A percentile compares a stretch with the other conserved stretches of the same genome.
Conservation (phyloP, 306 rosid genomes). For the Morella rubra region DNA sequence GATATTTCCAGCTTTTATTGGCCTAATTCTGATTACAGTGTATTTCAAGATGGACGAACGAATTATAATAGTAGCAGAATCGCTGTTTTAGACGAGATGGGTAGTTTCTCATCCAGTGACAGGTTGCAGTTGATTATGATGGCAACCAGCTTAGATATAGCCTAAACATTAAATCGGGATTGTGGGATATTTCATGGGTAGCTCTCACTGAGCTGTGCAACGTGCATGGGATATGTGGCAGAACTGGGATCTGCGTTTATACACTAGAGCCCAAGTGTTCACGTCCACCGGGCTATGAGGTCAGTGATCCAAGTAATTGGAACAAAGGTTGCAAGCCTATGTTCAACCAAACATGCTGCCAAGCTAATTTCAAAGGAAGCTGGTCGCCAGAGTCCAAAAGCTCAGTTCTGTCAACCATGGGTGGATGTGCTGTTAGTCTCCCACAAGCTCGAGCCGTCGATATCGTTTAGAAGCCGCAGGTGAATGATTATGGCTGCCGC, state of each 20-base stretch:
- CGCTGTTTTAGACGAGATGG: neutral
- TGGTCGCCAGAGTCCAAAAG: too few relatives aligned
- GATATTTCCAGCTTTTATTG: slow-evolving; percentile 1
- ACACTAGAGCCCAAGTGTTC: neutral
- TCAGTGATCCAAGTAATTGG: neutral
- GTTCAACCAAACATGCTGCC: neutral
- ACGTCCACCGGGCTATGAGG: neutral
- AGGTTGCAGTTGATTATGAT: neutral
- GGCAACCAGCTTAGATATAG: neutral
- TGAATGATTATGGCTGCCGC: too few relatives aligned
- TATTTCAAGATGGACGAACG: slow-evolving; percentile 12
- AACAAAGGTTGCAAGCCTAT: neutral
- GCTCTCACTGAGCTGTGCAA: neutral
- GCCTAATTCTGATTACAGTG: neutral
- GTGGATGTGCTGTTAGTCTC: too few relatives aligned
- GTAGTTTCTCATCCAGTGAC: neutral
- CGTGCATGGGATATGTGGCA: neutral
- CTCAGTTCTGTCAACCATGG: too few relatives aligned
- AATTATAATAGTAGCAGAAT: slow-evolving; percentile 12
- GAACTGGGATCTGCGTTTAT: neutral
- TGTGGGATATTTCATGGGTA: neutral
- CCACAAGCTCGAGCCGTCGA: too few relatives aligned
- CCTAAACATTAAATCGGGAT: neutral
- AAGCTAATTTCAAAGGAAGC: neutral
- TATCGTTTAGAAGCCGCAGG: too few relatives aligned